These are phyloP conservation scores for Nannizziopsis barbatae DNA, from an alignment of 2,329 filamentous ascomycete species.

Conservation along the genomic window DNA sequence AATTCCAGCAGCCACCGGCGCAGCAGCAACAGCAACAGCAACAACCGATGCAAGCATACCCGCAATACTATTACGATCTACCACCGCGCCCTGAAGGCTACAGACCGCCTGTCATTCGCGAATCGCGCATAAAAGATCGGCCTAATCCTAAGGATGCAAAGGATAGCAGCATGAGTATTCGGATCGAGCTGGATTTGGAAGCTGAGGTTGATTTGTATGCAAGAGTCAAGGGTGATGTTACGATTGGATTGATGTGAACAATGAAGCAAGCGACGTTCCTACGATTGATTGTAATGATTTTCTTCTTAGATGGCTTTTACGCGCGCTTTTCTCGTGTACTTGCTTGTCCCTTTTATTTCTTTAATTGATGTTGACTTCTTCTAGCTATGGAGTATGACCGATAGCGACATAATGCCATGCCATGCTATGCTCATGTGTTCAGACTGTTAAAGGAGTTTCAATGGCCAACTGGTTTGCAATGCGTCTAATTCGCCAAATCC, in stretches of 20 bases:
- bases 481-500: too few relatives aligned
- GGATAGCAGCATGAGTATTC: constrained; percentile 33
- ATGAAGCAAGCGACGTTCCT: background rate
- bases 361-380: too few relatives aligned
- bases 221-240: constrained; percentile 11
- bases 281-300: background rate
- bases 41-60: background rate
- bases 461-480: too few relatives aligned
- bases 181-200: constrained; percentile 31
- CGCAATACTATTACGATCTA: background rate
- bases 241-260: constrained; percentile 10
- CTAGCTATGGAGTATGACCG: too few relatives aligned
- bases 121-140: constrained; percentile 33
- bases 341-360: too few relatives aligned
- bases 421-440: too few relatives aligned
- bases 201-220: constrained; percentile 10
- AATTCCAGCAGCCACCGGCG: constrained; percentile 3
- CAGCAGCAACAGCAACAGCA: constrained; percentile 2
- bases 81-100: constrained; percentile 2
- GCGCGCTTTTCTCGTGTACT: too few relatives aligned
- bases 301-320: too few relatives aligned
- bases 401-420: too few relatives aligned
- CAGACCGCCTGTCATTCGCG: constrained; percentile 4
- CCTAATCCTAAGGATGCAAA: constrained; percentile 26
- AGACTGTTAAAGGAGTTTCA: too few relatives aligned